A percentile compares a stretch with the other conserved stretches of the same genome.
Conservation (phyloP, 371 early-diverging fungal species). For the Syncephalis fuscata region DNA sequence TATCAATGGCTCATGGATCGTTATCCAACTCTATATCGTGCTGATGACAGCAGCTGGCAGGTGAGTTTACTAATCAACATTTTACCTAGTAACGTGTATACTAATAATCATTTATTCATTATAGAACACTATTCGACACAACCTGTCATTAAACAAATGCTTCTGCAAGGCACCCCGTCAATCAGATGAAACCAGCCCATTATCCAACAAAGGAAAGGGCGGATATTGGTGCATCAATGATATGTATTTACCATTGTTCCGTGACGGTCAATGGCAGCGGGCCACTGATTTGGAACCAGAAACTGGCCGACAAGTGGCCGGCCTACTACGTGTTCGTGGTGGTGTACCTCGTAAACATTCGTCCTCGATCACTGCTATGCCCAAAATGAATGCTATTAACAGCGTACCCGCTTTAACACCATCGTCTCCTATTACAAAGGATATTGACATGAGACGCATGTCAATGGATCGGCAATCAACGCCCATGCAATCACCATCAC, state of each 20-base stretch:
- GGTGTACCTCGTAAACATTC: too few relatives aligned
- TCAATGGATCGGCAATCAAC: too few relatives aligned
- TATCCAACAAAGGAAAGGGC: constrained; percentile 84
- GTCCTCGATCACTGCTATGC: too few relatives aligned
- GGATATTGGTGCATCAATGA: constrained; percentile 78
- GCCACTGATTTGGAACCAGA: too few relatives aligned
- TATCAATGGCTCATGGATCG: constrained; percentile 75
- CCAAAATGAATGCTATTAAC: too few relatives aligned
- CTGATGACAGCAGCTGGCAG: background rate
- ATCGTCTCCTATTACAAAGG: too few relatives aligned
- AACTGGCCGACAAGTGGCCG: too few relatives aligned
- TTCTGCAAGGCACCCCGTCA: constrained; percentile 86
- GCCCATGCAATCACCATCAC: too few relatives aligned
- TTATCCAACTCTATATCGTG: constrained; percentile 46
- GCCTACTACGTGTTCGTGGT: too few relatives aligned
- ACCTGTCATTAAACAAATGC: constrained; percentile 88
- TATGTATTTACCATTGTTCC: background rate
- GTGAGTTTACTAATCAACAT: background rate
- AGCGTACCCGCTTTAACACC: too few relatives aligned
- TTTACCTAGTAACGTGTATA: background rate
- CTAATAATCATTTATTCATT: constrained; percentile 26
- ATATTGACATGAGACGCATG: too few relatives aligned
- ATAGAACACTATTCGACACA: constrained; percentile 98
- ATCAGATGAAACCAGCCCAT: constrained; percentile 18
- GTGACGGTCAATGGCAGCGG: background rate